Conservation (phyloP, 164 flowering plant species). For the Echeveria elegans region DNA sequence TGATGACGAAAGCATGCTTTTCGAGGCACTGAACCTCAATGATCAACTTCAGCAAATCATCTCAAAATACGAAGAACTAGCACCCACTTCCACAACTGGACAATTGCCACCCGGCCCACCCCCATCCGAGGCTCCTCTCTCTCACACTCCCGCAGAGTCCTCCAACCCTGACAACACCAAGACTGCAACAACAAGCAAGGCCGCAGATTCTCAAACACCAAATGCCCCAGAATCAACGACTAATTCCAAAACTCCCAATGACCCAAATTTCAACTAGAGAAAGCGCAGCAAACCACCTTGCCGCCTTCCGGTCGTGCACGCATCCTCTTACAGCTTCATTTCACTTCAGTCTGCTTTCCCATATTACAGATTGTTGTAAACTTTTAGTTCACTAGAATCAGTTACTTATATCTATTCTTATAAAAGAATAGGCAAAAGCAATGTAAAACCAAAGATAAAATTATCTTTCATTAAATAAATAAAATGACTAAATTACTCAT, state of each 20-base stretch:
- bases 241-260: constrained; percentile 2
- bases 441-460: no score
- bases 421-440: no score
- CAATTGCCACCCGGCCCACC: constrained; percentile 1
- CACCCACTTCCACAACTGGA: constrained; percentile 4
- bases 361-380: background rate
- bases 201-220: constrained; percentile 12
- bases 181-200: background rate
- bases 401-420: background rate
- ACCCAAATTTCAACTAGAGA: background rate
- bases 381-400: background rate
- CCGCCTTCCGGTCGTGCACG: background rate
- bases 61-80: constrained; percentile 42
- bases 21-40: constrained; percentile 72
- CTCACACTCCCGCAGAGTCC: background rate
- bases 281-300: background rate
- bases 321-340: background rate
- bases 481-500: no score
- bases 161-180: background rate
- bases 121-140: constrained; percentile 11
- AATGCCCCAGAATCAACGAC: constrained; percentile 13
- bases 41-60: constrained; percentile 64
- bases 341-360: background rate
- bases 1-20: constrained; percentile 63
- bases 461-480: no score